Base-by-base conservation (phyloP, 2,329 filamentous ascomycete species). In the Balansia obtecta region DNA sequence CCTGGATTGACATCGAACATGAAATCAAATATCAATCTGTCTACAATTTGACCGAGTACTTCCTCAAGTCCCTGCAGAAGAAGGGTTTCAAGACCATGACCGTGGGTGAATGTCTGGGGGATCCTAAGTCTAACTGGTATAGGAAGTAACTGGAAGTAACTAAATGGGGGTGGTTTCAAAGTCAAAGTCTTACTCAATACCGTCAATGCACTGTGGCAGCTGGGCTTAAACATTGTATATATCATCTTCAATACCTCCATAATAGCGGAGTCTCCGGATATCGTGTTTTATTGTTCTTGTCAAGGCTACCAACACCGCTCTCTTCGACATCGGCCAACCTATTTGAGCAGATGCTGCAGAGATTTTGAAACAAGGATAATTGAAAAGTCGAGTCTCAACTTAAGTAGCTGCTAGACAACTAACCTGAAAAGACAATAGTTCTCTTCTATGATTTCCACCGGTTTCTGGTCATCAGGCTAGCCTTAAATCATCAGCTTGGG, bases 1-100 rank as follows among this genome's bases (percentile, higher is more conserved):
- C 62, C 51, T 79, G 71, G 63, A 68, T 82, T 43, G 66, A 71
- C 16, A 79, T 82, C 54, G 71, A 72, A 46, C 74, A 77, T 53
- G 74, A 77, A 52, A 70, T 72, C 6, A 67, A 74, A 16, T 65
- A 70, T 52, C 67, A 72, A 44, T 66, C 68, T 0, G 73, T 71
- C 16, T 61, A 67, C 45, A 71, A 70, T 50, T 60, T 77, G 49
- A 65, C 65, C 2, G 60, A 62, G 65, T 66, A 68, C 54, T 71
- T 74, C 63, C 61, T 75, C 41, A 51, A 61, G 38, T 65, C 62
- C 40, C 61, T 78, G 41, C 52, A 58, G 8, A 56, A 57, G 2
- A 67, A 70, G 48, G 73, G 72, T 1, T 70, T 70, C 56, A 60
- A 55, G 20, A 65, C 69, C 32, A 75, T 77, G 10, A 76, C 76